phyloP scores from a whole-genome alignment of 2,329 filamentous ascomycete genomes.

The Nannizzia gypsea region DNA sequence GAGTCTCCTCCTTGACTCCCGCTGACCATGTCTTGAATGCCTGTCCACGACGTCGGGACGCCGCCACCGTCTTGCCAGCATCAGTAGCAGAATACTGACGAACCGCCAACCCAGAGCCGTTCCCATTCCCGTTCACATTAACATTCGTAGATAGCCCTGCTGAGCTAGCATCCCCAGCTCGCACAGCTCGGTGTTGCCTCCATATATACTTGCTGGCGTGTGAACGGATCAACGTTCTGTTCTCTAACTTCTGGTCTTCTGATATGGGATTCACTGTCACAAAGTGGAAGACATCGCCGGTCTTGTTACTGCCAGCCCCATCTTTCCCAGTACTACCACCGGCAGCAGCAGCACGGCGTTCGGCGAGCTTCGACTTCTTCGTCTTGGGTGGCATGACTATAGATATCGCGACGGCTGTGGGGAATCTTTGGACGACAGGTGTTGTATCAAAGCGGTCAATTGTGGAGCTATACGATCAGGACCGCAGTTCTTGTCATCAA shows the following conservation, averaged over 20 bases:
- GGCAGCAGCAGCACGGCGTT: not conserved
- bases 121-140: not conserved
- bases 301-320: slow-evolving; percentile 1
- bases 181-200: slow-evolving; percentile 15
- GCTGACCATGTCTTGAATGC: not conserved
- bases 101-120: not conserved
- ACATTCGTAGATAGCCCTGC: not conserved
- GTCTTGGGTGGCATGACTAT: not conserved
- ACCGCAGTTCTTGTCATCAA: not conserved
- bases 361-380: slow-evolving; percentile 2
- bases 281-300: slow-evolving; percentile 14
- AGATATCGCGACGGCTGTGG: not conserved
- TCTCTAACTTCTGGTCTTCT: slow-evolving; percentile 14
- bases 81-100: not conserved
- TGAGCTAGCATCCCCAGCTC: slow-evolving; percentile 1
- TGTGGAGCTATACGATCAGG: not conserved
- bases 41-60: not conserved
- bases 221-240: slow-evolving; percentile 15
- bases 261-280: slow-evolving; percentile 16
- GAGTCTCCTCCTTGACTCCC: not conserved
- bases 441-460: not conserved
- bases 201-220: slow-evolving; percentile 17
- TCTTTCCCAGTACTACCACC: not conserved
- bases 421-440: not conserved
- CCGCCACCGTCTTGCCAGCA: not conserved